phyloP scores from a whole-genome alignment of 2,329 filamentous ascomycete species.

The Saccharata proteae region DNA sequence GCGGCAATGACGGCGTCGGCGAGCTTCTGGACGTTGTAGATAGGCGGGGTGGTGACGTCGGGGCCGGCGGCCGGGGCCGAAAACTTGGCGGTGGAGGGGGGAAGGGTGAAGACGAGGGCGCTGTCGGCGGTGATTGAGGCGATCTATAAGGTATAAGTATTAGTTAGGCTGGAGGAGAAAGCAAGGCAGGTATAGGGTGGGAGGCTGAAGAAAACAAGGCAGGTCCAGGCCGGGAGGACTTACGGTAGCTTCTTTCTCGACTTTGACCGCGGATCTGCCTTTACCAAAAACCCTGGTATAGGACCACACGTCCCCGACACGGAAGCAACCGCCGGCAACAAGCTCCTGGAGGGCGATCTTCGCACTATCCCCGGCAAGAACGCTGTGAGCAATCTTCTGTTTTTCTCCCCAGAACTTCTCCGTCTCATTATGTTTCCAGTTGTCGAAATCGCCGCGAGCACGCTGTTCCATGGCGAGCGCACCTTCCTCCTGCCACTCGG shows the following conservation, averaged over 20 bases:
- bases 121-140: conserved; percentile 5
- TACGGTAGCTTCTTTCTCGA: conserved; percentile 10
- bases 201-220: too few species aligned
- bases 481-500: conserved; percentile 45
- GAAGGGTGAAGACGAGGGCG: conserved; percentile 2
- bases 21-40: conserved; percentile 3
- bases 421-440: conserved; percentile 41
- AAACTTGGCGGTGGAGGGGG: conserved; percentile 3
- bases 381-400: conserved; percentile 18
- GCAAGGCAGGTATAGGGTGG: not conserved
- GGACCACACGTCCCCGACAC: conserved; percentile 10
- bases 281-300: conserved; percentile 5
- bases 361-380: conserved; percentile 30
- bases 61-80: conserved; percentile 1
- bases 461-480: conserved; percentile 40
- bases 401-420: conserved; percentile 49
- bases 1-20: conserved; percentile 8
- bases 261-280: conserved; percentile 1
- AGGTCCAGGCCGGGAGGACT: not conserved
- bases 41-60: conserved; percentile 1
- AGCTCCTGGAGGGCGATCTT: conserved; percentile 20
- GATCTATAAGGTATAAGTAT: conserved; percentile 1
- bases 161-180: too few species aligned
- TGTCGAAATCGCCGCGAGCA: conserved; percentile 43
- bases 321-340: conserved; percentile 5